These are phyloP conservation scores for Pleurotus salmoneostramineus DNA, from an alignment of 768 basidiomycete genomes.

Conservation along the genomic window DNA sequence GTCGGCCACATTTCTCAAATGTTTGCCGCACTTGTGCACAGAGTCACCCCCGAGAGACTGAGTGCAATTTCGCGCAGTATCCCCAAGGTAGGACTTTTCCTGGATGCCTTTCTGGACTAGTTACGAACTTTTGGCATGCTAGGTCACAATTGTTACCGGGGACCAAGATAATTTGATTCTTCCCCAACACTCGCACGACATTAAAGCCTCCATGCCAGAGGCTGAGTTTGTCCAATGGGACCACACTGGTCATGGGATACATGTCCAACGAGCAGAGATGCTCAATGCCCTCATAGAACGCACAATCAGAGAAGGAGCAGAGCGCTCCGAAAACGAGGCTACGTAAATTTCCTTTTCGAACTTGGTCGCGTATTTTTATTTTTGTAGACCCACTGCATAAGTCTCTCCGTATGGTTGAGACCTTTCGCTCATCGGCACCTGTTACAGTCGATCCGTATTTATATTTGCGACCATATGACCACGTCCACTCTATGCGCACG, in stretches of 20 bases:
- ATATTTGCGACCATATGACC: no score
- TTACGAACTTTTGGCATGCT: neutral
- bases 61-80: slow-evolving; percentile 46
- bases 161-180: slow-evolving; percentile 59
- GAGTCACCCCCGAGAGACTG: slow-evolving; percentile 46
- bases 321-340: slow-evolving; percentile 5
- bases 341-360: neutral
- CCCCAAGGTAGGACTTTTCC: slow-evolving; percentile 36
- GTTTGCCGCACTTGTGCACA: slow-evolving; percentile 62
- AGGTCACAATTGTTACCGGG: slow-evolving; percentile 51
- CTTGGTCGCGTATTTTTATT: neutral
- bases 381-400: neutral
- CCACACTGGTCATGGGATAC: slow-evolving; percentile 61
- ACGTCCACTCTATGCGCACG: no score
- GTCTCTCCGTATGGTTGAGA: neutral
- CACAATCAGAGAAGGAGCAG: slow-evolving; percentile 48
- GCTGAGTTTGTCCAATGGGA: slow-evolving; percentile 55
- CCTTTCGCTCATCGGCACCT: neutral
- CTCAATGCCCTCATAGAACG: slow-evolving; percentile 58
- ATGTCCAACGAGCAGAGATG: slow-evolving; percentile 40
- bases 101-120: neutral
- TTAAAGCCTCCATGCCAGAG: slow-evolving; percentile 61
- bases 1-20: slow-evolving; percentile 71
- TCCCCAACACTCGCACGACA: slow-evolving; percentile 41
- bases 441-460: neutral